Percentiles rank a stretch among this genome's conserved stretches.
Conservation (phyloP, 768 basidiomycete genomes). For the Dioszegia aurantiaca region DNA sequence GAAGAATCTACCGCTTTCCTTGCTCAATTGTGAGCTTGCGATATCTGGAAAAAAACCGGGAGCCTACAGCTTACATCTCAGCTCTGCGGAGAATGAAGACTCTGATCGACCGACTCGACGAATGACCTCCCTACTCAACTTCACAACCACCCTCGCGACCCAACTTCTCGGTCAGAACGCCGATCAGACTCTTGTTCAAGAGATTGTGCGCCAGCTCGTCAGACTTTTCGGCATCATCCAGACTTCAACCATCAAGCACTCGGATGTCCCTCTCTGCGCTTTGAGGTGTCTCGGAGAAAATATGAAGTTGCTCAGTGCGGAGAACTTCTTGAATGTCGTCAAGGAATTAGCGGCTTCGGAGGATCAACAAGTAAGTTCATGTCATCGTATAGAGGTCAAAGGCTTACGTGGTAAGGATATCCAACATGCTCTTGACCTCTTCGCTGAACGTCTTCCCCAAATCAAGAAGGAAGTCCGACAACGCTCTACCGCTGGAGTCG, state of each 20-base stretch:
- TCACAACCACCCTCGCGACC: conserved; percentile 56
- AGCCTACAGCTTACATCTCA: neutral
- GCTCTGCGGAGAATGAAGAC: conserved; percentile 26
- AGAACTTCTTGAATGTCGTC: conserved; percentile 65
- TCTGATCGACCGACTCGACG: conserved; percentile 54
- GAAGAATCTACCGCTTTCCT: conserved; percentile 55
- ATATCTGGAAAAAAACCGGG: neutral
- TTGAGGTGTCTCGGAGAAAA: conserved; percentile 59
- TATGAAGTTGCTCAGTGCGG: conserved; percentile 66
- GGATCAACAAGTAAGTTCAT: conserved; percentile 57
- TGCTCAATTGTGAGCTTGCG: conserved; percentile 45
- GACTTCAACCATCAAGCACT: conserved; percentile 1
- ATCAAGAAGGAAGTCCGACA: conserved; percentile 62
- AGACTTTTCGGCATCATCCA: conserved; percentile 22
- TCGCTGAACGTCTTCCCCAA: conserved; percentile 65
- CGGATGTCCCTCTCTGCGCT: conserved; percentile 23
- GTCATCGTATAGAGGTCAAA: neutral
- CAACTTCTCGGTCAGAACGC: conserved; percentile 39
- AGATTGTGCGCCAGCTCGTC: conserved; percentile 28
- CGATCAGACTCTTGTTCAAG: conserved; percentile 26
- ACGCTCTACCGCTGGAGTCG: conserved; percentile 58
- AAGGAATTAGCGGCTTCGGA: conserved; percentile 61
- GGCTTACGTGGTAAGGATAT: conserved; percentile 25
- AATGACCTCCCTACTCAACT: conserved; percentile 63
- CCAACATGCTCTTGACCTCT: conserved; percentile 61